These are phyloP conservation scores for Blastobotrys arbuscula DNA, from an alignment of 1,139 yeast genomes.

Conservation along the genomic window DNA sequence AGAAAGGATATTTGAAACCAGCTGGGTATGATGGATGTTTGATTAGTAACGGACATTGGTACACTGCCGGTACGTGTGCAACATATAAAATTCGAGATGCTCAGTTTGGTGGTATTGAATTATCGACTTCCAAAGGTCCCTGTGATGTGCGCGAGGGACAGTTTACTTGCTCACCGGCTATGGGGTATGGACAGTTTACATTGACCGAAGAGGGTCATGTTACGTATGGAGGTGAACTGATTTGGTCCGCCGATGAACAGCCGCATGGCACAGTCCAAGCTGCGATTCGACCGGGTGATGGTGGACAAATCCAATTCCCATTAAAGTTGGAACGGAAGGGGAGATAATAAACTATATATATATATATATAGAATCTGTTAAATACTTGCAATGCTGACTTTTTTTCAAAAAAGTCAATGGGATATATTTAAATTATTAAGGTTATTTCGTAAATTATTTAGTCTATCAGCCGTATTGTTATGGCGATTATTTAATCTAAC, in stretches of 20 bases:
- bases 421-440: neutral
- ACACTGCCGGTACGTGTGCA: conserved; percentile 80
- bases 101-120: conserved; percentile 64
- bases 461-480: neutral
- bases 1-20: conserved; percentile 47
- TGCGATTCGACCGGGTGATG: conserved; percentile 47
- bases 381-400: neutral
- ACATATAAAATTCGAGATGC: conserved; percentile 52
- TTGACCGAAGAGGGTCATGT: conserved; percentile 30
- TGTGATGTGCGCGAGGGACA: conserved; percentile 51
- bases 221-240: conserved; percentile 56
- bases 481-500: conserved; percentile 17
- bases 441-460: neutral
- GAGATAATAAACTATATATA: too few relatives aligned
- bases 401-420: neutral
- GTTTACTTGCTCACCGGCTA: conserved; percentile 34
- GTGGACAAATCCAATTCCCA: conserved; percentile 37
- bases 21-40: conserved; percentile 65
- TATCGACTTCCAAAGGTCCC: conserved; percentile 63
- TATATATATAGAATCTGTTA: too few relatives aligned
- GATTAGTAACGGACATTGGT: conserved; percentile 83
- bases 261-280: conserved; percentile 52
- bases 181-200: conserved; percentile 31
- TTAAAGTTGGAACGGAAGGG: conserved; percentile 33
- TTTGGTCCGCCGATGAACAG: conserved; percentile 57